phyloP scores from a whole-genome alignment of 2,329 filamentous ascomycete genomes.

The Scedosporium dehoogii region DNA sequence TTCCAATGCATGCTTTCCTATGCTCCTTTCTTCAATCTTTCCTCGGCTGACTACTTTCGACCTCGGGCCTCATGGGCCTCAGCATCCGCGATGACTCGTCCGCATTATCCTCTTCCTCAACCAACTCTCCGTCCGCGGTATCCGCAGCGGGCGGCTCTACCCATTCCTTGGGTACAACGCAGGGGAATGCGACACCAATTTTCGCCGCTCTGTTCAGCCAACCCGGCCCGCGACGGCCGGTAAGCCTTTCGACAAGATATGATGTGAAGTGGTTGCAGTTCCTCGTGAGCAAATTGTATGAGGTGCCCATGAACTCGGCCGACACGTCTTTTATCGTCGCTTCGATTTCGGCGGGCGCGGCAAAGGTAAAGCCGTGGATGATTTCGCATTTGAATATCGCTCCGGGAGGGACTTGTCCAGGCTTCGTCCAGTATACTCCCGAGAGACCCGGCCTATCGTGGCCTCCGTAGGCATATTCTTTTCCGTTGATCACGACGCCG shows the following conservation, averaged over 20 bases:
- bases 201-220: slow-evolving; percentile 82
- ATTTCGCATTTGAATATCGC: slow-evolving; percentile 68
- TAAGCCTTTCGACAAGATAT: slow-evolving; percentile 64
- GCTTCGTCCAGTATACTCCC: slow-evolving; percentile 76
- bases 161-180: slow-evolving; percentile 75
- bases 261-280: slow-evolving; percentile 89
- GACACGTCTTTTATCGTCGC: slow-evolving; percentile 58
- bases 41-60: slow-evolving; percentile 9
- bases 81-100: slow-evolving; percentile 53
- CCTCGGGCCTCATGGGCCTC: slow-evolving; percentile 23
- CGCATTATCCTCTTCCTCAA: slow-evolving; percentile 43
- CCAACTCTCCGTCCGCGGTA: slow-evolving; percentile 58
- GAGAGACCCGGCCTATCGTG: slow-evolving; percentile 62
- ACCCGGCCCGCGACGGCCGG: slow-evolving; percentile 55
- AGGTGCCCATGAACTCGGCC: slow-evolving; percentile 62
- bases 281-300: slow-evolving; percentile 71
- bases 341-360: slow-evolving; percentile 59
- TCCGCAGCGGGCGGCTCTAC: slow-evolving; percentile 69
- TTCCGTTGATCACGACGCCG: slow-evolving; percentile 69
- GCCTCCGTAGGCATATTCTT: slow-evolving; percentile 78
- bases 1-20: neutral
- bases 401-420: slow-evolving; percentile 62
- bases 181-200: slow-evolving; percentile 71
- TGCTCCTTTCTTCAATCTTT: neutral
- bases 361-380: slow-evolving; percentile 69